A percentile compares a stretch with the other conserved stretches of the same genome.
Conservation (phyloP, 2,329 filamentous ascomycete genomes). For the Celoporthe dispersa region DNA sequence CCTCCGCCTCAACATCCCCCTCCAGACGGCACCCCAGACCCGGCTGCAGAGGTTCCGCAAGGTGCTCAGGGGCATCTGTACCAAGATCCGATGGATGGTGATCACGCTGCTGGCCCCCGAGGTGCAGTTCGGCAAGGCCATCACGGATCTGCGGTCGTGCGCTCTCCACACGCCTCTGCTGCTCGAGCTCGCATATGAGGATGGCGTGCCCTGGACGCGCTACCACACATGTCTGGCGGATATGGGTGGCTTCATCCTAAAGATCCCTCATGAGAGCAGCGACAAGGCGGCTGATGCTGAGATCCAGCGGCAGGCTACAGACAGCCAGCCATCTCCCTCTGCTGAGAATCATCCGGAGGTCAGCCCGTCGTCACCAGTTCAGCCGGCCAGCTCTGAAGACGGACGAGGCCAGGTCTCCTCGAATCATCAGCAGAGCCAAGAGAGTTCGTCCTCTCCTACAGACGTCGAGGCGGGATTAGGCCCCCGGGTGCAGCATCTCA, state of each 20-base stretch:
- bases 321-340: neutral
- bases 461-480: neutral
- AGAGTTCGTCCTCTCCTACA: neutral
- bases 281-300: neutral
- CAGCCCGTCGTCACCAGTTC: too few relatives aligned
- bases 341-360: too few relatives aligned
- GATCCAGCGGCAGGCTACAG: neutral
- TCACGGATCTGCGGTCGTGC: neutral
- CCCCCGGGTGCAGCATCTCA: too few relatives aligned
- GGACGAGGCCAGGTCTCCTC: neutral
- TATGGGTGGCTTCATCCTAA: neutral
- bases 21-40: neutral
- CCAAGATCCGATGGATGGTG: neutral
- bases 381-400: neutral
- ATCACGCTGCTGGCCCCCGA: neutral
- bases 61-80: neutral
- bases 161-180: neutral
- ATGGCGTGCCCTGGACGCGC: neutral
- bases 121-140: neutral
- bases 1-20: neutral
- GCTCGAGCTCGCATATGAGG: neutral
- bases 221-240: neutral
- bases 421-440: neutral
- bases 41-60: neutral
- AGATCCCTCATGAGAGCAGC: neutral